These are phyloP conservation scores for Agapanthus africanus DNA, from an alignment of 106 monocot genomes.

Conservation along the genomic window DNA sequence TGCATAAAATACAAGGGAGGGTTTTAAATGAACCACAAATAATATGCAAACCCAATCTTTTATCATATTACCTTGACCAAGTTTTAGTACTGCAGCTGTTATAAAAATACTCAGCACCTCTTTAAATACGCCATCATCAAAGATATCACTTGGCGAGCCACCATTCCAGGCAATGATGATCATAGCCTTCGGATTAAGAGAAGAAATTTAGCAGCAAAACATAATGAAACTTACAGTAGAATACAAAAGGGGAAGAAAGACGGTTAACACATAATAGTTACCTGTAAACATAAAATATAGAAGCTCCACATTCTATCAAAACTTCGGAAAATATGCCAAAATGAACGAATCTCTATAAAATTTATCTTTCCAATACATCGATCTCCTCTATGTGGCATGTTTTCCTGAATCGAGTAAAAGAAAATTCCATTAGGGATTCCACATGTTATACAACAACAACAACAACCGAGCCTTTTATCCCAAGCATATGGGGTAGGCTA, in stretches of 20 bases:
- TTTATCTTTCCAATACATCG: conserved; percentile 73
- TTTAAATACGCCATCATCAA: conserved; percentile 59
- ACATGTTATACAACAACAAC: too few species aligned
- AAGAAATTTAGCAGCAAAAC: not conserved
- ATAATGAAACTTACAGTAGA: not conserved
- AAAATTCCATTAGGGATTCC: too few species aligned
- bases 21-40: too few species aligned
- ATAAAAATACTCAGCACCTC: conserved; percentile 80
- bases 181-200: conserved; percentile 46
- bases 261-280: conserved; percentile 1
- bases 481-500: too few species aligned
- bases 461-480: too few species aligned
- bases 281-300: conserved; percentile 75
- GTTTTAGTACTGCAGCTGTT: conserved; percentile 69
- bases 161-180: conserved; percentile 88
- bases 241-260: not conserved
- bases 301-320: conserved; percentile 95
- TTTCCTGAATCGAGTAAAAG: conserved; percentile 32
- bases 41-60: not conserved
- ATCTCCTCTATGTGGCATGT: conserved; percentile 11
- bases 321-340: conserved; percentile 82
- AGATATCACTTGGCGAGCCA: conserved; percentile 47
- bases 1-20: too few species aligned
- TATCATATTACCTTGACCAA: conserved; percentile 50
- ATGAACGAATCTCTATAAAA: conserved; percentile 86